Conservation (phyloP, 2,329 filamentous ascomycete genomes). For the Pseudogymnoascus sp. region DNA sequence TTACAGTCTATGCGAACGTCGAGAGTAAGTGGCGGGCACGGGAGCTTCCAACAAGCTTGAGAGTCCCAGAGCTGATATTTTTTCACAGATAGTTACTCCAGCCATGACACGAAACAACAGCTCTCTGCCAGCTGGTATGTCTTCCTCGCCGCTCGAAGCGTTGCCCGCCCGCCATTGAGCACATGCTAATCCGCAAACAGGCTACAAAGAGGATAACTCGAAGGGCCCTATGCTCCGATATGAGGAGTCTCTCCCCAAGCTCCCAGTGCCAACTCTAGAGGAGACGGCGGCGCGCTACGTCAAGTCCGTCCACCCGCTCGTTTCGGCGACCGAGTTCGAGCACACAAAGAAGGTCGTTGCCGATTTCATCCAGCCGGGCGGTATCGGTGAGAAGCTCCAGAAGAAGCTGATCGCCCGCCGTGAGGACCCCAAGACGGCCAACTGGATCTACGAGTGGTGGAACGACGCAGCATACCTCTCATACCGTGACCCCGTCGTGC, state of each 20-base stretch:
- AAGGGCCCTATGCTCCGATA: conserved; percentile 78
- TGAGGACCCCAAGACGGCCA: conserved; percentile 73
- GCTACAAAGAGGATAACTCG: conserved; percentile 71
- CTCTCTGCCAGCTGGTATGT: conserved; percentile 47
- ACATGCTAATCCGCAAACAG: conserved; percentile 34
- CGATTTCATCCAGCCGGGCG: conserved; percentile 83
- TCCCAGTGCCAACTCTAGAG: conserved; percentile 75
- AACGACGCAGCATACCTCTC: conserved; percentile 87
- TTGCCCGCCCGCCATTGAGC: conserved; percentile 11
- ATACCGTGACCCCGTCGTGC: conserved; percentile 92
- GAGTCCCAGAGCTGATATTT: background rate
- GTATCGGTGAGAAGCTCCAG: conserved; percentile 75
- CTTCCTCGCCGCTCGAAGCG: background rate
- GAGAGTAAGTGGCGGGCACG: conserved; percentile 18
- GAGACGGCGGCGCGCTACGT: conserved; percentile 76
- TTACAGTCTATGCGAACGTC: conserved; percentile 22
- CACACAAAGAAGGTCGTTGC: conserved; percentile 74
- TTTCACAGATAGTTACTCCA: conserved; percentile 40
- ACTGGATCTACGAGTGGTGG: conserved; percentile 99
- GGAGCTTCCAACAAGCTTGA: background rate
- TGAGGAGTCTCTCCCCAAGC: conserved; percentile 73
- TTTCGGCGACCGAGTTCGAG: conserved; percentile 61
- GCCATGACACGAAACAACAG: conserved; percentile 48
- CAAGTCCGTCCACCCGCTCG: conserved; percentile 69
- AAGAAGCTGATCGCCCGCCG: conserved; percentile 75